Percentiles rank a stretch among this genome's conserved stretches.
These are phyloP conservation scores for Phylloporus sp. DNA, from an alignment of 768 basidiomycete species.

Conservation along the genomic window DNA sequence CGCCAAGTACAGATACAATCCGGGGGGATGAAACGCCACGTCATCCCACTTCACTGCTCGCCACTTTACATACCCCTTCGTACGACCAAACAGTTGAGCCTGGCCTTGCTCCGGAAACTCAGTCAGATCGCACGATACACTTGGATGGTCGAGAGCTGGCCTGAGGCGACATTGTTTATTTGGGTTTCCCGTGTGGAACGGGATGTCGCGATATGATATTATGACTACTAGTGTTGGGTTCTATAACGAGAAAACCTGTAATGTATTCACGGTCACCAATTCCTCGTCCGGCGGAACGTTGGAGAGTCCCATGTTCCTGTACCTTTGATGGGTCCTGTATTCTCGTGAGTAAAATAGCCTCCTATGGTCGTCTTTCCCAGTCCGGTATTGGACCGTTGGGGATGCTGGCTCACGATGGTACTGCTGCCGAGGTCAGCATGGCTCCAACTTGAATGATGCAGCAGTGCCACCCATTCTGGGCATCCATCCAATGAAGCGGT, in stretches of 20 bases:
- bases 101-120: constrained; percentile 16
- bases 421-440: no score
- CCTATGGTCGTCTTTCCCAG: neutral
- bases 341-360: constrained; percentile 3
- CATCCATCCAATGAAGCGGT: neutral
- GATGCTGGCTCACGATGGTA: no score
- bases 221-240: constrained; percentile 4
- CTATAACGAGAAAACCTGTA: neutral
- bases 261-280: neutral
- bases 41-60: constrained; percentile 31
- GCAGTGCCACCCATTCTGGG: neutral
- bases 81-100: constrained; percentile 20
- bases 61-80: constrained; percentile 19
- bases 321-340: neutral
- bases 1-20: constrained; percentile 29
- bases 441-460: neutral
- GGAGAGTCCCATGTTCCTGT: neutral
- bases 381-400: neutral
- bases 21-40: constrained; percentile 45
- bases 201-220: constrained; percentile 9
- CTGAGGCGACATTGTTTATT: no score
- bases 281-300: neutral
- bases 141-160: no score
- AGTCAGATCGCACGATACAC: constrained; percentile 27
- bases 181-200: constrained; percentile 11